Conservation (phyloP, 129 eudicot species). For the Kitagawia praeruptora region DNA sequence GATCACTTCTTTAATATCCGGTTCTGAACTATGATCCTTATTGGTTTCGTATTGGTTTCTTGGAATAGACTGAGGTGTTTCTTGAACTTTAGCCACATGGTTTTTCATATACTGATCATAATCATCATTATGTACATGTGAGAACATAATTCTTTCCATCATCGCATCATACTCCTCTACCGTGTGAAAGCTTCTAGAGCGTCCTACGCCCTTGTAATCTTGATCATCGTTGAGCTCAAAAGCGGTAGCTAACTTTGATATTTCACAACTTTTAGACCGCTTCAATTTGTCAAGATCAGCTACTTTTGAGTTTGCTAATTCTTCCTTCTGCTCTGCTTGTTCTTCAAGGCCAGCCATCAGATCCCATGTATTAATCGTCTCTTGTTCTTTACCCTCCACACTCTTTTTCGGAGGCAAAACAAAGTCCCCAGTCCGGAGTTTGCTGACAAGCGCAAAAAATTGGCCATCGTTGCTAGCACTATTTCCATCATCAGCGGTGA, state of each 20-base stretch:
- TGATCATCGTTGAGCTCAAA: background rate
- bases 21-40: background rate
- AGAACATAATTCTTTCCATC: constrained; percentile 18
- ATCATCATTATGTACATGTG: background rate
- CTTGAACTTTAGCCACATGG: background rate
- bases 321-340: constrained; percentile 1
- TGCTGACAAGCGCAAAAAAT: constrained; percentile 19
- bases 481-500: background rate
- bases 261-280: constrained; percentile 27
- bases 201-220: constrained; percentile 5
- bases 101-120: background rate
- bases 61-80: background rate
- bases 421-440: background rate
- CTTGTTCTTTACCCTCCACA: background rate
- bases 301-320: background rate
- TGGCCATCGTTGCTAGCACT: constrained; percentile 5
- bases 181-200: constrained; percentile 32
- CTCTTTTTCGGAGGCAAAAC: background rate
- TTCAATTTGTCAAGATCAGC: background rate
- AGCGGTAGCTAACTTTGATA: background rate
- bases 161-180: constrained; percentile 33
- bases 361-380: constrained; percentile 13
- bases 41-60: background rate
- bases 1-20: constrained; percentile 7
- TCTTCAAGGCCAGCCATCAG: constrained; percentile 19